Evolutionary conservation across 495 filamentous ascomycete genomes (phyloP).

Genomic region (Pyrenopolyporus hunteri): DNA sequence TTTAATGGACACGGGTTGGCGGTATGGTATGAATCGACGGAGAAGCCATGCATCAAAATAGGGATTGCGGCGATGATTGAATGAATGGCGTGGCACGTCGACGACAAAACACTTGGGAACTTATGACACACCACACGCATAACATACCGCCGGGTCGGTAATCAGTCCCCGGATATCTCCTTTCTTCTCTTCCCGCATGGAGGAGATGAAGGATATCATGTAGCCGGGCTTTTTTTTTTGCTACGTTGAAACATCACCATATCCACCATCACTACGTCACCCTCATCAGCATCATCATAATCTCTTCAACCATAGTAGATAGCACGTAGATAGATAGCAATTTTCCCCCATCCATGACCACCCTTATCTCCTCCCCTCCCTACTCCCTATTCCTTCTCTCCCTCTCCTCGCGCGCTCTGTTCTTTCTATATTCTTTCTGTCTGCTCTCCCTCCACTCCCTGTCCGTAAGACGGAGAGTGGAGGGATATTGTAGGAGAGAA

Average conservation of each 20-base stretch:
- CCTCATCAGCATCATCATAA: background rate
- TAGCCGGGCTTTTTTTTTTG: constrained; percentile 5
- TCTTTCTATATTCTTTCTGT: no score
- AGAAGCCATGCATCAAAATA: constrained; percentile 9
- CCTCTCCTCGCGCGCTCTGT: no score
- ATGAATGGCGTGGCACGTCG: constrained; percentile 15
- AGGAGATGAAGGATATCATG: background rate
- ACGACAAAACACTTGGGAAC: constrained; percentile 1
- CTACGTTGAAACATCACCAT: constrained; percentile 33
- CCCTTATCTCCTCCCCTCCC: background rate
- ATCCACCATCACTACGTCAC: no score
- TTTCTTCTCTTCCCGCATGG: background rate
- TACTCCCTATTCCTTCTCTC: background rate
- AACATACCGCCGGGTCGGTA: constrained; percentile 17
- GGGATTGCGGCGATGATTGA: background rate
- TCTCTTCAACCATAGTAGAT: constrained; percentile 32
- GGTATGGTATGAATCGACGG: background rate
- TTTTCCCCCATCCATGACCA: constrained; percentile 5
- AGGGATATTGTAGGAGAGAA: no score
- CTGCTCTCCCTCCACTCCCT: no score
- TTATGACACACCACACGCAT: background rate
- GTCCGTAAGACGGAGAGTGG: no score
- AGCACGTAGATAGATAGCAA: constrained; percentile 39
- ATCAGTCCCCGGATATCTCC: background rate
- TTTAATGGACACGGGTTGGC: constrained; percentile 27